phyloP scores from a whole-genome alignment of 495 filamentous ascomycete genomes.

The Xylaria bambusicola region DNA sequence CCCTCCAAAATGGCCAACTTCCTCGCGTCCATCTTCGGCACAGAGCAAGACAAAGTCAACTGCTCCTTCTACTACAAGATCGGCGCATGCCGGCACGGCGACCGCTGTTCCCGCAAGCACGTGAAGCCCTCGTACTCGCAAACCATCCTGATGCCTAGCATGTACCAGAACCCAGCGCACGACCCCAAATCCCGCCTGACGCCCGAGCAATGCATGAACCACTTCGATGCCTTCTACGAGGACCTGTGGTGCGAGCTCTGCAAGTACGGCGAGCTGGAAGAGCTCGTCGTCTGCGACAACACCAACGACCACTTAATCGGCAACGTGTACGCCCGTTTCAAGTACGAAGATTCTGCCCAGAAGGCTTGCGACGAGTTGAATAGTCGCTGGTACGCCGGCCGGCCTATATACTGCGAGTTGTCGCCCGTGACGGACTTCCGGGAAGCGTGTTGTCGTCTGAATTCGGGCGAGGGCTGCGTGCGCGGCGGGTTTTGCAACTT shows the following conservation, averaged over 20 bases:
- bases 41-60: conserved; percentile 94
- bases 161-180: conserved; percentile 98
- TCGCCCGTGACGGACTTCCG: conserved; percentile 97
- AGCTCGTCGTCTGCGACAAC: conserved; percentile 88
- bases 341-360: conserved; percentile 97
- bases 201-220: conserved; percentile 89
- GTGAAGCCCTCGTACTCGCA: conserved; percentile 98
- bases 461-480: conserved; percentile 93
- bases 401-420: conserved; percentile 97
- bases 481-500: conserved; percentile 98
- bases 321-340: conserved; percentile 99
- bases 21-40: conserved; percentile 98
- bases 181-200: conserved; percentile 98
- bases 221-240: conserved; percentile 99
- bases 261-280: conserved; percentile 88
- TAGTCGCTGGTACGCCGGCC: conserved; percentile 92
- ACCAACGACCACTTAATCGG: conserved; percentile 99
- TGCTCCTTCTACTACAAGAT: conserved; percentile 77
- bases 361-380: conserved; percentile 92
- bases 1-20: conserved; percentile 76
- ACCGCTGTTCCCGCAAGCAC: conserved; percentile 96
- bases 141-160: conserved; percentile 95
- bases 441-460: conserved; percentile 94
- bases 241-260: conserved; percentile 99
- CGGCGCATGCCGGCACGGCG: conserved; percentile 95